Base-by-base conservation (phyloP, 106 monocot species). In the Alisma plantagoaquatica region DNA sequence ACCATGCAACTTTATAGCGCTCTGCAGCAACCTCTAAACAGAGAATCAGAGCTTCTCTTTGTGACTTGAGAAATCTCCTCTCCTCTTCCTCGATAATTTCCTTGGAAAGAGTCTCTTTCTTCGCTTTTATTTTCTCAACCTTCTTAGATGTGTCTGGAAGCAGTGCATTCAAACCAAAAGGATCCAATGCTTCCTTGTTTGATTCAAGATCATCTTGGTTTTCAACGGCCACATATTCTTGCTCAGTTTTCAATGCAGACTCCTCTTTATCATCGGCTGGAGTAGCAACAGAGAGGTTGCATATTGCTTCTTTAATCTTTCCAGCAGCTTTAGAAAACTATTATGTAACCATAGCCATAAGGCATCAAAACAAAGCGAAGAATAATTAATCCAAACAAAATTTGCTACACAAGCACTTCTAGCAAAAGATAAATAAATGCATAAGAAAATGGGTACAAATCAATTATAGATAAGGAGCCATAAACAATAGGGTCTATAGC, bases 281-380 rank as follows among this genome's bases (percentile, higher is more conserved):
- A 17, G 90, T 86, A 20, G 90, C 71, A 10, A 27, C 20, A 17
- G 98, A 85, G 8, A 98, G 85, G 33, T 66, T 75, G 17, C 70
- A 70, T 70, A 98, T 86, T 5, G 81, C 82, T 52, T 98, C 90
- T 70, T 90, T 98, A 33, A 98, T 85, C 67, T 86, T 98, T 27
- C 78, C 82, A 50, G 87, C 90, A 56, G 85, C 76, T 71, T 86
- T 98, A 43, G 98, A 81, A 43, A 76, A 98, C 98, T 98, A 49
- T 28, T 69, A 49, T 54, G 10, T 4, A 22, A 0, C 3, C 7
- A 51, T 51, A 4, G 5, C 18, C 5, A 24, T 23, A 26, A 18
- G 24, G 23, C 23, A 9, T 11, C 6, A 27, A 51, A 10, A 46
- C 12, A 8, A 46, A 46, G 19, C 12, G 45, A 46, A 46, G n/a